Evolutionary conservation across 2,329 filamentous ascomycete species (phyloP).

Genomic region (Scytalidium sp.): DNA sequence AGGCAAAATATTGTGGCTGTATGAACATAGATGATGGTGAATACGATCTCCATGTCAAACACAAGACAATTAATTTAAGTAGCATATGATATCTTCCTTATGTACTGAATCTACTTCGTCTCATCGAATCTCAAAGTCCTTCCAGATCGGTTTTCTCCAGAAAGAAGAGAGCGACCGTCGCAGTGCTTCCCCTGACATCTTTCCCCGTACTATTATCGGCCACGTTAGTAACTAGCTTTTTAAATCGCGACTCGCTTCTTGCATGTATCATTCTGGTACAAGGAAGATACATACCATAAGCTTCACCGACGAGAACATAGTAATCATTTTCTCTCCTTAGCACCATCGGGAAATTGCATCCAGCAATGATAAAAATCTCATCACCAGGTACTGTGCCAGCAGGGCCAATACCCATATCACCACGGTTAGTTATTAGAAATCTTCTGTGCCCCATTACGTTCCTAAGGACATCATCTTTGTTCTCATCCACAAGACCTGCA

Average conservation of each 20-base stretch:
- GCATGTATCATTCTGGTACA: no score
- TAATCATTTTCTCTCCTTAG: conserved; percentile 11
- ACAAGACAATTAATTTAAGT: no score
- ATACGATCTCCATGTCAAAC: no score
- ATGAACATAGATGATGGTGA: no score
- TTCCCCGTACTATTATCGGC: not conserved
- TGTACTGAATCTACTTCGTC: no score
- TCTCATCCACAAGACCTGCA: not conserved
- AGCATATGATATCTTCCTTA: no score
- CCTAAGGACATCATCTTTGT: not conserved
- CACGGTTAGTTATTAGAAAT: not conserved
- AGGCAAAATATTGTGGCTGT: not conserved
- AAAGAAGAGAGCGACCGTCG: not conserved
- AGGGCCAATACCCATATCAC: not conserved
- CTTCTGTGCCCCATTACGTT: not conserved
- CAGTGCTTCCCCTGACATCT: not conserved
- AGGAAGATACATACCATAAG: conserved; percentile 14
- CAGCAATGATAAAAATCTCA: conserved; percentile 19
- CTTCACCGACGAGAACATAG: conserved; percentile 21
- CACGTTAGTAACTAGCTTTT: not conserved
- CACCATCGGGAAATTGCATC: conserved; percentile 23
- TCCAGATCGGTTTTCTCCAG: not conserved
- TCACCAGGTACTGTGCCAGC: conserved; percentile 11
- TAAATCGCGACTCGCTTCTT: no score
- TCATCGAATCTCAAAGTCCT: not conserved